Base-by-base conservation (phyloP, 495 filamentous ascomycete species). In the Darksidea phi region DNA sequence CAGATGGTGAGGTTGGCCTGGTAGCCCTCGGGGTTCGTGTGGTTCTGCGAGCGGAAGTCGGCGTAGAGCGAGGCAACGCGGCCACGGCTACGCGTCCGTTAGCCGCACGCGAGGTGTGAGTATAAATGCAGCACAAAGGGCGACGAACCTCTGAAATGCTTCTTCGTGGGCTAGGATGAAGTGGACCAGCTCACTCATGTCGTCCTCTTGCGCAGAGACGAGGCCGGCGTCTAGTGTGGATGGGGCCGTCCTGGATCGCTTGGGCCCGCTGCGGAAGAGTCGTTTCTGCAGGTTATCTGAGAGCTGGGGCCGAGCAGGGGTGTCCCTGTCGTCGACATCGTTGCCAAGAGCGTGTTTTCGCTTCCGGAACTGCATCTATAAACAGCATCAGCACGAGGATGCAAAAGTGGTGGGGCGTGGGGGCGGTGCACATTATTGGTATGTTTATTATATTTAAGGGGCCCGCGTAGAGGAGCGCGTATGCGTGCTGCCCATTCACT, bases 21-120 rank as follows among this genome's bases (percentile, higher is more conserved):
- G 76, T 91, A 98, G 62, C 91, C 93, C 67, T 95, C 91, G 0
- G 92, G 91, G 70, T 98, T 98, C 32, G 87, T 86, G 54, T 83
- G 84, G 59, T 81, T 82, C 62, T 93, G 91, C 36, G 80, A 71
- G 3, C 83, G 77, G 74, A 98, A 97, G 73, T 97, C 95, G 57
- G 92, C 96, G 76, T 96, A 98, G 51, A 98, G 84, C 13, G 92
- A 92, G 6, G 91, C 87, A 4, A 97, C 84, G 41, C 94, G 91
- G 61, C 86, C 84, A 75, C 88, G 94, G 60, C 73, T 76, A 47
- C 17, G 23, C 12, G 45, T 37, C 37, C 46, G 34, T 49, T 62
- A 65, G 67, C 45, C 17, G 28, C 28, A 32, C 28, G 28, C 28
- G 46, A 52, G 20, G 58, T 51, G 57, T 12, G 20, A 43, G 18